Evolutionary conservation across 306 rosid species (phyloP), one percentile per base, ranked within the genome.

Genomic region (Rosa rugosa): DNA sequence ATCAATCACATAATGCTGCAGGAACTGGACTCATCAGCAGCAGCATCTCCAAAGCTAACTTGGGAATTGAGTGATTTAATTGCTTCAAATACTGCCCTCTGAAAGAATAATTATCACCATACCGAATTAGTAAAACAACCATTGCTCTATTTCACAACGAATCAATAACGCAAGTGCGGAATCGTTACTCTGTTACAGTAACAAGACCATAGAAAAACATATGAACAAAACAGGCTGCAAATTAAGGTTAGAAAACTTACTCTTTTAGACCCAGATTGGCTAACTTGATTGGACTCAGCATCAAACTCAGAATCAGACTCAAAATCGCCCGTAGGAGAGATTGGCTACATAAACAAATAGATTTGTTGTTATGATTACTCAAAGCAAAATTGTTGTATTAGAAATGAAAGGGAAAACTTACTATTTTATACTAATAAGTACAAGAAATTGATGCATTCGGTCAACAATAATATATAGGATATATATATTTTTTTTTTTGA

Each of bases 1-100:
- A 53, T 53, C 59, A 53, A 53, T 53, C 23, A 53, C 60, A 53
- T 53, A 53, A 53, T 53, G 59, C 59, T 53, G 59, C 59, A 53
- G 5, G 54, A 50, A 53, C 59, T 53, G 9, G 10, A 53, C 23
- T 49, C 54, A 49, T 53, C 59, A 0, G 23, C 59, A 53, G 23
- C 59, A 53, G 23, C 59, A 18, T 53, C 59, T 53, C n/a, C 59
- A 18, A 18, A 4, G 23, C 23, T 17, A 18, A 53, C 23, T 53
- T 53, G 59, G 23, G 59, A 17, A 53, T 53, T 53, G 10, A 53
- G 59, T 53, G 59, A 53, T 8, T 53, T 53, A 5, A 53, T 53
- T 53, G 59, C 59, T 53, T 53, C 23, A 53, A 18, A 53, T 53
- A 53, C 59, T 16, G 59, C 57, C 57, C 57, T 51, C 57, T 51